Evolutionary conservation across 192 early-diverging fungal species (phyloP).

Genomic region (Phlyctochytrium arcticum): DNA sequence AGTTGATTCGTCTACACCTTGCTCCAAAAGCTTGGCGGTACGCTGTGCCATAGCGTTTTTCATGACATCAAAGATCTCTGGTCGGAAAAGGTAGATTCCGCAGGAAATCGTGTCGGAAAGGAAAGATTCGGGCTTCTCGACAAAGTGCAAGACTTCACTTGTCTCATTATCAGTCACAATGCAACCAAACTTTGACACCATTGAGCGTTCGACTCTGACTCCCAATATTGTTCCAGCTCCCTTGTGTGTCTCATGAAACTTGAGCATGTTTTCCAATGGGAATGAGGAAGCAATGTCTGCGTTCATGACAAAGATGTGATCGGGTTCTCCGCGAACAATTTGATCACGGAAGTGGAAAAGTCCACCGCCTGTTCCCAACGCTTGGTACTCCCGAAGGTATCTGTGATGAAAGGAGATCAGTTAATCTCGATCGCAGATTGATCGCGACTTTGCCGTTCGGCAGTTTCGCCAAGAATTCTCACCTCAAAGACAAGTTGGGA

Average conservation of each 20-base stretch:
- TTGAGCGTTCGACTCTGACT: conserved; percentile 74
- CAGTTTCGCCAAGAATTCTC: too few species aligned
- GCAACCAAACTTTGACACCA: conserved; percentile 87
- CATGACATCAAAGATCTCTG: conserved; percentile 83
- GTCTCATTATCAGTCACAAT: conserved; percentile 87
- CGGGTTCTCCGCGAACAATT: conserved; percentile 84
- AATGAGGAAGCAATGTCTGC: conserved; percentile 95
- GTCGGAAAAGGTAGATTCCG: conserved; percentile 88
- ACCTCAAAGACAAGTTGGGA: conserved; percentile 81
- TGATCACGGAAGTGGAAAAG: conserved; percentile 99
- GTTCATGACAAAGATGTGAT: conserved; percentile 94
- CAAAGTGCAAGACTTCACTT: conserved; percentile 91
- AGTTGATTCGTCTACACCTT: conserved; percentile 31
- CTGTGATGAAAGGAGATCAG: conserved; percentile 49
- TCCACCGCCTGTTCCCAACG: conserved; percentile 94
- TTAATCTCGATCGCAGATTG: too few species aligned
- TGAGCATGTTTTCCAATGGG: conserved; percentile 83
- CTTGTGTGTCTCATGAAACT: conserved; percentile 76
- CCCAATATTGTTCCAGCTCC: conserved; percentile 87
- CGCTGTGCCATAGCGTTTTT: conserved; percentile 70
- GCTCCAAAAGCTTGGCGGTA: conserved; percentile 53
- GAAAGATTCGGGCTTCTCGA: conserved; percentile 96
- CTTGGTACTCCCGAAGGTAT: conserved; percentile 96
- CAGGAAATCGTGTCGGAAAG: conserved; percentile 92
- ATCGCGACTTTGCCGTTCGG: too few species aligned